Conservation (phyloP, 2,329 filamentous ascomycete genomes). For the Ustulina deusta region DNA sequence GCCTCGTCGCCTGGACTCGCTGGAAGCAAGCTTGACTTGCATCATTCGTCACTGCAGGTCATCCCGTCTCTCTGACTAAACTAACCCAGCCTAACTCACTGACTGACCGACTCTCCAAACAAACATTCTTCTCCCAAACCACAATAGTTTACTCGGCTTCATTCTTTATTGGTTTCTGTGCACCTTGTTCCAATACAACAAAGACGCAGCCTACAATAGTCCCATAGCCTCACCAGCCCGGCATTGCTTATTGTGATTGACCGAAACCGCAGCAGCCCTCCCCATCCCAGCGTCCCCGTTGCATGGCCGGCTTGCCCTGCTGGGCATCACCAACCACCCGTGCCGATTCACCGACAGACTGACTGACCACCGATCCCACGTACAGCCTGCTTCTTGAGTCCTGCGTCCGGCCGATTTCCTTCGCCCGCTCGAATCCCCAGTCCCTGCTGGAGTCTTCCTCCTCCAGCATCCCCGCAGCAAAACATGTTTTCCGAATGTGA, state of each 20-base stretch:
- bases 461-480: conserved; percentile 42
- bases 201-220: conserved; percentile 23
- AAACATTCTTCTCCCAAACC: conserved; percentile 12
- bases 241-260: conserved; percentile 9
- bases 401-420: conserved; percentile 28
- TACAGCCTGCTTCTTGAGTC: conserved; percentile 1
- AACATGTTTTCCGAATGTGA: conserved; percentile 91
- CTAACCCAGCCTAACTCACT: neutral
- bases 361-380: conserved; percentile 29
- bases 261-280: conserved; percentile 1
- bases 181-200: conserved; percentile 7
- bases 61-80: conserved; percentile 14
- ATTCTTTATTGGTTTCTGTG: conserved; percentile 19
- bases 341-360: conserved; percentile 24
- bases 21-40: conserved; percentile 21
- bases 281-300: conserved; percentile 14
- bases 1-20: conserved; percentile 12
- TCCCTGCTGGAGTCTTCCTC: conserved; percentile 49
- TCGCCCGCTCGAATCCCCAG: conserved; percentile 30
- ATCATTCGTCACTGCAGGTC: conserved; percentile 30
- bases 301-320: conserved; percentile 32
- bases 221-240: conserved; percentile 14
- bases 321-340: conserved; percentile 36
- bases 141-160: conserved; percentile 4
- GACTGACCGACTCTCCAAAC: conserved; percentile 15